Evolutionary conservation across 176 grass and related monocot species (phyloP).

Genomic region (Leersia perrieri): DNA sequence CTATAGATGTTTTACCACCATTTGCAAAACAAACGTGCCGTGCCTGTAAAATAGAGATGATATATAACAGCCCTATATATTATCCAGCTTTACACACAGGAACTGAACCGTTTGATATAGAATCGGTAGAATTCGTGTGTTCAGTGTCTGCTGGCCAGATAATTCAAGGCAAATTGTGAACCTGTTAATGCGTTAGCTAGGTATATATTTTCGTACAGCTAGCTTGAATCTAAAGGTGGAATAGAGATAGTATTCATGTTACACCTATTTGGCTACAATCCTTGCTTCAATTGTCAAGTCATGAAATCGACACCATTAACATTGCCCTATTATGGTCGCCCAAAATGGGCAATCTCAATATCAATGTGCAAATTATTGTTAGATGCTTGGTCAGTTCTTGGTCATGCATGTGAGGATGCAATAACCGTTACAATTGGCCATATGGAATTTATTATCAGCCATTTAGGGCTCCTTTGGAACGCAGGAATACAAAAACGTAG

Average conservation of each 20-base stretch:
- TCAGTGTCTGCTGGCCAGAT: background rate
- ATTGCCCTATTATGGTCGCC: background rate
- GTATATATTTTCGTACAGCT: background rate
- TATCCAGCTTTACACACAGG: background rate
- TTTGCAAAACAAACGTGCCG: background rate
- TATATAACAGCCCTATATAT: too few species aligned
- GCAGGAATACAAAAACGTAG: too few species aligned
- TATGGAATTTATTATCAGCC: background rate
- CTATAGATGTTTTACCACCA: background rate
- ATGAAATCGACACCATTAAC: background rate
- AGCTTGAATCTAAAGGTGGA: background rate
- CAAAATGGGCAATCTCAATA: slow-evolving; percentile 15
- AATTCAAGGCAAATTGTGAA: background rate
- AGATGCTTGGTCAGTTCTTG: slow-evolving; percentile 13
- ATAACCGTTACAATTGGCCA: slow-evolving; percentile 31
- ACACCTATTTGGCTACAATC: background rate
- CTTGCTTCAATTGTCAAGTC: background rate
- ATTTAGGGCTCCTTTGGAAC: too few species aligned
- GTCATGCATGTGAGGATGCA: slow-evolving; percentile 25
- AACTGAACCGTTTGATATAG: too few species aligned
- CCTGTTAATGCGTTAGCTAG: background rate
- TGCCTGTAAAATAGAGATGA: background rate
- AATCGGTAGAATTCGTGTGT: background rate
- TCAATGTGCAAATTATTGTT: slow-evolving; percentile 19
- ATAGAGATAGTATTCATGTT: background rate